phyloP scores from a whole-genome alignment of 1,284 basidiomycete genomes.

The Salmacisia buchloeana region DNA sequence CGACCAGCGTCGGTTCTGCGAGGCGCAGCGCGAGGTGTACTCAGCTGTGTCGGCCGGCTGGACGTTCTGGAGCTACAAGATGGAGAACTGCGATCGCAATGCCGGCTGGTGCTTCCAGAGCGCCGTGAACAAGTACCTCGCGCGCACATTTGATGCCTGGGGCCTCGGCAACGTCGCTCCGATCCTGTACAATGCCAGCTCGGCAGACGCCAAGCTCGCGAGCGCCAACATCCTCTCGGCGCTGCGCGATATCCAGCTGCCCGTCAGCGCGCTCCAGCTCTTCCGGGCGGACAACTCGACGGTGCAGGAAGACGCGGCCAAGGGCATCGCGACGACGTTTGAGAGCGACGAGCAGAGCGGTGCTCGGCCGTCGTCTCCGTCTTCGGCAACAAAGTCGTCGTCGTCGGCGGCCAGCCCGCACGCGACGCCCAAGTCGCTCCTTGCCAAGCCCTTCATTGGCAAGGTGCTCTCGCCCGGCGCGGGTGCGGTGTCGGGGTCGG shows the following conservation, averaged over 20 bases:
- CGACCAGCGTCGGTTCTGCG: conserved; percentile 61
- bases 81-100: conserved; percentile 46
- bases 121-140: conserved; percentile 29
- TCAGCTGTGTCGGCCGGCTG: conserved; percentile 62
- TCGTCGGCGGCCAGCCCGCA: neutral
- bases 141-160: conserved; percentile 37
- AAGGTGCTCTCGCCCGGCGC: neutral
- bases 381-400: neutral
- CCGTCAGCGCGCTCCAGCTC: conserved; percentile 2
- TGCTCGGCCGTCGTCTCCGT: neutral
- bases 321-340: conserved; percentile 4
- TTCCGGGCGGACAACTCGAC: conserved; percentile 9
- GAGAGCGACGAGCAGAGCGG: conserved; percentile 1
- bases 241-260: conserved; percentile 13
- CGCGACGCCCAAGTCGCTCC: neutral
- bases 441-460: conserved; percentile 1
- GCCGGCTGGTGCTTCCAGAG: conserved; percentile 48
- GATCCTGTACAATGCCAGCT: neutral
- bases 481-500: too few relatives aligned
- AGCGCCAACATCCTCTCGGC: conserved; percentile 5
- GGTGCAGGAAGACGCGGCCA: neutral
- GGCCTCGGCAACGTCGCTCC: conserved; percentile 20
- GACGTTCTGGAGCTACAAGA: conserved; percentile 66
- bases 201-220: neutral
- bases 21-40: conserved; percentile 63